Base-by-base conservation (phyloP, 805 yeast species). In the Candida odintsovae region DNA sequence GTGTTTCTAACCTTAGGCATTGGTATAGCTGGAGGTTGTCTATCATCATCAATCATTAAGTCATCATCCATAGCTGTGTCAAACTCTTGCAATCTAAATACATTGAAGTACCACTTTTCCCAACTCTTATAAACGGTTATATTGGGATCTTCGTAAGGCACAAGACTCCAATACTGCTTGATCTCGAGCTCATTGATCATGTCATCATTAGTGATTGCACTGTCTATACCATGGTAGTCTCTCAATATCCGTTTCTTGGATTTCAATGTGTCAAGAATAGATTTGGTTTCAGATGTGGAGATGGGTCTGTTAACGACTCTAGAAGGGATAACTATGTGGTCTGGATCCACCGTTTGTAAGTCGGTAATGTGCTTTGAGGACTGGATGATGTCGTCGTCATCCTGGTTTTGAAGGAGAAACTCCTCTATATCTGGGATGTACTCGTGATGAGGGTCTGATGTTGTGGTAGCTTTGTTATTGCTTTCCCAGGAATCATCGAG, bases 91-190 rank as follows among this genome's bases (percentile, higher is more conserved):
- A 42, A 40, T 35, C 47, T 47, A 29, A 45, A 56, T 18, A 51
- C 50, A 4, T 51, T 41, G 21, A 47, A 43, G 44, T 50, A 54
- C 72, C 72, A 68, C 3, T 35, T 41, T 6, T 55, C 48, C 72
- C 72, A 68, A 9, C 20, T n/a, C 13, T 33, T 33, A 20, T 16
- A 33, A 18, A 33, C 36, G 20, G 36, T 42, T 41, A 1, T 25
- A 10, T 47, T 41, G 47, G 54, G 50, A 47, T 63, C 56, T 15
- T 46, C 47, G 63, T 66, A 65, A 42, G 45, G 52, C 3, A 63
- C 47, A 3, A 66, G 31, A 38, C 61, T 65, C 40, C 59, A 43
- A 8, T 49, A 42, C 8, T 57, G 57, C 15, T 52, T 50, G 8
- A 58, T 51, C 2, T 58, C 52, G 42, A 52, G 49, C 23, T 55